These are phyloP conservation scores for Aspergillus sp. DNA, from an alignment of 2,329 filamentous ascomycete species.

Conservation along the genomic window DNA sequence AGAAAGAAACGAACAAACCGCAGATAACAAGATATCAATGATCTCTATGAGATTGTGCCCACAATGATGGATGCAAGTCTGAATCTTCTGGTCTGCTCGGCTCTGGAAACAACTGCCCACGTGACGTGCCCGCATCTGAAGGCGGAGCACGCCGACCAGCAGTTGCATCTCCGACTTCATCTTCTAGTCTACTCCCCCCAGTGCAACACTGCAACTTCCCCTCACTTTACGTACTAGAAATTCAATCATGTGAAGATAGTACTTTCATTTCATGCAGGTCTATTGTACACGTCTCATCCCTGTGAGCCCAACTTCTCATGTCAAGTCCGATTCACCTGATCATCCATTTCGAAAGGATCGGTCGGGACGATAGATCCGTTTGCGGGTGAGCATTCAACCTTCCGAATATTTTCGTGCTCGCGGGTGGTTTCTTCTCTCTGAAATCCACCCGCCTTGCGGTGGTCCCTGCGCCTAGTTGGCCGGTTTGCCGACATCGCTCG, in stretches of 20 bases:
- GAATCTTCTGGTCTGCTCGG: neutral
- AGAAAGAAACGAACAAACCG: neutral
- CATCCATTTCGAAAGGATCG: neutral
- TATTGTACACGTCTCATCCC: neutral
- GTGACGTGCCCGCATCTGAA: neutral
- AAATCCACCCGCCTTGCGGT: neutral
- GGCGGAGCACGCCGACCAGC: neutral
- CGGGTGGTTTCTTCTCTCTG: neutral
- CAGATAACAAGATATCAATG: neutral
- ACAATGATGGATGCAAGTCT: neutral
- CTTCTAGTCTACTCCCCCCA: neutral
- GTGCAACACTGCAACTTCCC: neutral
- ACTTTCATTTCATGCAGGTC: neutral
- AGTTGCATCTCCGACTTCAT: neutral
- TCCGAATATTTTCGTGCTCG: neutral
- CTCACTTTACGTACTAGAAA: neutral
- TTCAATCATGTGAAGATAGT: neutral
- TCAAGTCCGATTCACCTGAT: too few species aligned
- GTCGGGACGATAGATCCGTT: neutral
- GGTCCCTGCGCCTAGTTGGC: constrained; percentile 6
- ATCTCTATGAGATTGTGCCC: neutral
- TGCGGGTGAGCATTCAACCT: neutral
- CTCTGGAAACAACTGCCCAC: neutral
- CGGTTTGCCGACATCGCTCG: constrained; percentile 11
- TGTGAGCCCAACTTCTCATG: too few species aligned